These are phyloP conservation scores for Globisporangium acanthophoron DNA, from an alignment of 352 stramenopile species.

Conservation along the genomic window DNA sequence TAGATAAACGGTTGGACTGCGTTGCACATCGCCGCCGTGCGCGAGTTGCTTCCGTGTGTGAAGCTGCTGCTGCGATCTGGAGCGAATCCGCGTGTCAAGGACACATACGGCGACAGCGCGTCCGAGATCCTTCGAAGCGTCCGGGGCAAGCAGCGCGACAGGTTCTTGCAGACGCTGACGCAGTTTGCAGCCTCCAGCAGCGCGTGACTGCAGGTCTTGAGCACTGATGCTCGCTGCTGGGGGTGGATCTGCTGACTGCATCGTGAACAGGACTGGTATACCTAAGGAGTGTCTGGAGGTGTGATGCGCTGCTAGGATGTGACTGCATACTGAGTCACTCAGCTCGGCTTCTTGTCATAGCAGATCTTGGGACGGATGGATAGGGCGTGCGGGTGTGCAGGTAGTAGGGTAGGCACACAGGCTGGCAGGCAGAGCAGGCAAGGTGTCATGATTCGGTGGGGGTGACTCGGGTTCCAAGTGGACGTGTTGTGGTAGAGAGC, in stretches of 20 bases:
- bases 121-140: slow-evolving; percentile 30
- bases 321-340: no score
- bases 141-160: slow-evolving; percentile 35
- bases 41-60: slow-evolving; percentile 34
- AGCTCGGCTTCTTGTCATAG: no score
- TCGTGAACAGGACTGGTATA: background rate
- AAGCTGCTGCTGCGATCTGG: slow-evolving; percentile 41
- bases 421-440: no score
- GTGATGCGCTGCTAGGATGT: no score
- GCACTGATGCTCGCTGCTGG: background rate
- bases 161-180: slow-evolving; percentile 39
- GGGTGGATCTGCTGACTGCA: no score
- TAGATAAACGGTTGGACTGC: slow-evolving; percentile 63
- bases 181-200: slow-evolving; percentile 13
- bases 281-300: no score
- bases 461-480: no score
- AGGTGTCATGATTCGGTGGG: no score
- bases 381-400: no score
- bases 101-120: slow-evolving; percentile 50
- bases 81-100: slow-evolving; percentile 27
- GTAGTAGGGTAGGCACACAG: no score
- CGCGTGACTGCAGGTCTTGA: background rate
- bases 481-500: background rate
- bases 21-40: slow-evolving; percentile 62
- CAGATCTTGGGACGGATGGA: no score